Percentiles rank a stretch among this genome's conserved stretches.
Evolutionary conservation across 257 asterid genomes (phyloP).

Genomic region (Cinchona pubescens): DNA sequence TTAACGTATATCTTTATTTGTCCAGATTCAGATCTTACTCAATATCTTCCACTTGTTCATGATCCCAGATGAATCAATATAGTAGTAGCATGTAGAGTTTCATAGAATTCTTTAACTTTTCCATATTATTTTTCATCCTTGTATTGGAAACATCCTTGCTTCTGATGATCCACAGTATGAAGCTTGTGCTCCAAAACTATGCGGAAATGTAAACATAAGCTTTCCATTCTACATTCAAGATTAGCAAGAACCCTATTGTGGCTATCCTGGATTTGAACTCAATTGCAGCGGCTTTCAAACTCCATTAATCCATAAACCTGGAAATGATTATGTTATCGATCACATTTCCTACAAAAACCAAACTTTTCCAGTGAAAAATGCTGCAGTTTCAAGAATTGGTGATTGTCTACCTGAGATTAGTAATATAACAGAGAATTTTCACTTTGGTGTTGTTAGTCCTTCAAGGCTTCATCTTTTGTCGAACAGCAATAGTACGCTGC

Average conservation of each 20-base stretch:
- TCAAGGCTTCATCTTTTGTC: slow-evolving; percentile 39
- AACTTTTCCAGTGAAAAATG: slow-evolving; percentile 26
- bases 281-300: slow-evolving; percentile 27
- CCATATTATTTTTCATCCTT: slow-evolving; percentile 28
- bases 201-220: slow-evolving; percentile 38
- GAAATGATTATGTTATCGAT: slow-evolving; percentile 29
- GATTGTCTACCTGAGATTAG: slow-evolving; percentile 33
- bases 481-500: slow-evolving; percentile 32
- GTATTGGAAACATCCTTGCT: slow-evolving; percentile 25
- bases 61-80: slow-evolving; percentile 29
- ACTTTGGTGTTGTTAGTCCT: not conserved
- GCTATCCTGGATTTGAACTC: slow-evolving; percentile 37
- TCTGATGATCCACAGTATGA: slow-evolving; percentile 37
- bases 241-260: slow-evolving; percentile 44
- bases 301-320: slow-evolving; percentile 34
- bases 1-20: not conserved
- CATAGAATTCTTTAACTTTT: slow-evolving; percentile 19
- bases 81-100: not conserved
- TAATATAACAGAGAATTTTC: slow-evolving; percentile 19
- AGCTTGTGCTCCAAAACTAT: slow-evolving; percentile 37
- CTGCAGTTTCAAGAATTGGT: slow-evolving; percentile 14
- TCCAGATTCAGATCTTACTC: not conserved
- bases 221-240: slow-evolving; percentile 49
- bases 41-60: slow-evolving; percentile 17
- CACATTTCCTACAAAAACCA: slow-evolving; percentile 29